Evolutionary conservation across 179 eudicot genomes (phyloP).

Genomic region (Sideroxylon spinosum): DNA sequence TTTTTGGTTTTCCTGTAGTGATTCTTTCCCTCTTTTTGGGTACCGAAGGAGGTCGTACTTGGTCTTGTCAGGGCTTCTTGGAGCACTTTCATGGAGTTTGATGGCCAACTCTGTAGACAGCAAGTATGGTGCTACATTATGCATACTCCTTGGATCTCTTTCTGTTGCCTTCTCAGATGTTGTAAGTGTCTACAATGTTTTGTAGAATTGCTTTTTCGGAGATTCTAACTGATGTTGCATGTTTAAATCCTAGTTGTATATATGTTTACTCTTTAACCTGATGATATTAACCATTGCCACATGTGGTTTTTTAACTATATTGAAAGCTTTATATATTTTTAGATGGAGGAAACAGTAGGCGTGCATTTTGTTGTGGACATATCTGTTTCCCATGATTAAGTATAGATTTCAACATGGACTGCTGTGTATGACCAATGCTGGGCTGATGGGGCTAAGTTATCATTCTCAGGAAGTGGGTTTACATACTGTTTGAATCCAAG

Average conservation of each 20-base stretch:
- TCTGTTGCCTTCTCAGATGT: conserved; percentile 99
- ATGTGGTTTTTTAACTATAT: too few relatives aligned
- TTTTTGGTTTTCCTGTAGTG: conserved; percentile 45
- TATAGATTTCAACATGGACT: too few relatives aligned
- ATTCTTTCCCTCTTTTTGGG: conserved; percentile 94
- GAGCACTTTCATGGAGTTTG: conserved; percentile 93
- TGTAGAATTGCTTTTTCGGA: conserved; percentile 7
- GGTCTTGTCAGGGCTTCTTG: conserved; percentile 89
- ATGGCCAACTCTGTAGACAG: conserved; percentile 93
- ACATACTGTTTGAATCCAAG: too few relatives aligned
- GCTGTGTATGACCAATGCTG: too few relatives aligned
- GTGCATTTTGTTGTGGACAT: too few relatives aligned
- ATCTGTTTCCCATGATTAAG: too few relatives aligned
- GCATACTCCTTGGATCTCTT: conserved; percentile 93
- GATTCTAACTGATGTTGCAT: conserved; percentile 6
- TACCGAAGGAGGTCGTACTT: conserved; percentile 95
- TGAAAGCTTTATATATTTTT: too few relatives aligned
- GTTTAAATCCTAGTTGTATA: neutral
- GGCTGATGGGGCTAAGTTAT: too few relatives aligned
- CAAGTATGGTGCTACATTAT: conserved; percentile 81
- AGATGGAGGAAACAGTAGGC: too few relatives aligned
- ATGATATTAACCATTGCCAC: too few relatives aligned
- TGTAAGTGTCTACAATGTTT: conserved; percentile 47
- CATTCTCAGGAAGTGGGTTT: too few relatives aligned
- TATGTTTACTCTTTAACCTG: neutral